Evolutionary conservation across 1,139 yeast genomes (phyloP).

Genomic region (Sugiyamaella sp.): DNA sequence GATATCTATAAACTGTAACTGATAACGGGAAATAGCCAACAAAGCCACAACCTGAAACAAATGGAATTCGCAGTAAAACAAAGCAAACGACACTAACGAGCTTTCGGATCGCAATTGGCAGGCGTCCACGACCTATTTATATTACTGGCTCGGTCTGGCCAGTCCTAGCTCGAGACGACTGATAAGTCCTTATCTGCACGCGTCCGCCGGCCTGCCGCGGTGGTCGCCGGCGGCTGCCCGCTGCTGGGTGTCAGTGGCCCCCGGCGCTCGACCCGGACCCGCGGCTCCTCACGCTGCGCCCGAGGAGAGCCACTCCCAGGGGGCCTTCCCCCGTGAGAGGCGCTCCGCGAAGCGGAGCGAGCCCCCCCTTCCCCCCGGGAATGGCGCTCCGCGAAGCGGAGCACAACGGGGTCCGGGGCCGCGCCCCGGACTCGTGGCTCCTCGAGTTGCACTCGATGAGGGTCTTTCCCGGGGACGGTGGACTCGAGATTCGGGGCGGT

Average conservation of each 20-base stretch:
- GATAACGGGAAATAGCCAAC: neutral
- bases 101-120: too few relatives aligned
- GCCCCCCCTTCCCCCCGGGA: neutral
- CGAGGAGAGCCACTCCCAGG: neutral
- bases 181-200: conserved; percentile 11
- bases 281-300: neutral
- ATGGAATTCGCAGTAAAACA: neutral
- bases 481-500: too few relatives aligned
- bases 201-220: conserved; percentile 16
- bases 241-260: neutral
- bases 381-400: too few relatives aligned
- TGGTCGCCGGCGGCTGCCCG: neutral
- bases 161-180: too few relatives aligned
- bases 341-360: neutral
- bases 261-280: neutral
- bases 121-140: neutral
- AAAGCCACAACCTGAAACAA: neutral
- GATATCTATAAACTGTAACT: neutral
- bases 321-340: neutral
- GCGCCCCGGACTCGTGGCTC: too few relatives aligned
- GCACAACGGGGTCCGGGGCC: too few relatives aligned
- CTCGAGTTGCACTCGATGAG: too few relatives aligned
- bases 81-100: too few relatives aligned
- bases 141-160: too few relatives aligned
- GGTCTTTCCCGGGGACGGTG: too few relatives aligned